These are phyloP conservation scores for Barnettozyma botsteinii DNA, from an alignment of 805 yeast genomes.

Conservation along the genomic window DNA sequence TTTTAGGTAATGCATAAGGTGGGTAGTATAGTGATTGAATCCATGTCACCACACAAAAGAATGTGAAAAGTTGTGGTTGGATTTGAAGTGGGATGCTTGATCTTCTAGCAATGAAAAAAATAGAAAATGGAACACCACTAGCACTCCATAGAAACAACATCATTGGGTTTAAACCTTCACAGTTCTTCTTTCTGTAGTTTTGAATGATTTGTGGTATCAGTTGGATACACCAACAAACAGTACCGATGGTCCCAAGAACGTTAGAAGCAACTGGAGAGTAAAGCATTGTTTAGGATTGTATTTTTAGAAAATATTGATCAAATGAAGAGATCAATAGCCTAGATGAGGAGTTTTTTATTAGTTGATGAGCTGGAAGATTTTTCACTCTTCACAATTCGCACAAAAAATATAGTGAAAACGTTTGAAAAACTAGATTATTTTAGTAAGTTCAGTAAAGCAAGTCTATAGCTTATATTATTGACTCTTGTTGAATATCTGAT, in stretches of 20 bases:
- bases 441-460: no score
- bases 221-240: constrained; percentile 90
- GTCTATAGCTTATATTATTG: no score
- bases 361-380: no score
- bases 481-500: no score
- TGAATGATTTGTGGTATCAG: constrained; percentile 76
- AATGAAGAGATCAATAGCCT: no score
- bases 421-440: no score
- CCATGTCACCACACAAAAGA: constrained; percentile 63
- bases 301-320: neutral
- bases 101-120: constrained; percentile 69
- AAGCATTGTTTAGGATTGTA: neutral
- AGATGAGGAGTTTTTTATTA: no score
- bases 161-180: constrained; percentile 76
- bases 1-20: constrained; percentile 41
- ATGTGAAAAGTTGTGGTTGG: constrained; percentile 81
- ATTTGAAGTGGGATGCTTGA: constrained; percentile 74
- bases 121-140: constrained; percentile 77
- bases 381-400: no score
- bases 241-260: constrained; percentile 80
- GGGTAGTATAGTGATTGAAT: constrained; percentile 69
- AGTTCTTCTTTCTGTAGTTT: constrained; percentile 69
- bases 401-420: no score
- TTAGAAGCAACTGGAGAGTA: constrained; percentile 42
- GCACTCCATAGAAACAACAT: constrained; percentile 80